A percentile compares a stretch with the other conserved stretches of the same genome.
Evolutionary conservation across 2,329 filamentous ascomycete species (phyloP).

Genomic region (Hypoxylon rubiginosum): DNA sequence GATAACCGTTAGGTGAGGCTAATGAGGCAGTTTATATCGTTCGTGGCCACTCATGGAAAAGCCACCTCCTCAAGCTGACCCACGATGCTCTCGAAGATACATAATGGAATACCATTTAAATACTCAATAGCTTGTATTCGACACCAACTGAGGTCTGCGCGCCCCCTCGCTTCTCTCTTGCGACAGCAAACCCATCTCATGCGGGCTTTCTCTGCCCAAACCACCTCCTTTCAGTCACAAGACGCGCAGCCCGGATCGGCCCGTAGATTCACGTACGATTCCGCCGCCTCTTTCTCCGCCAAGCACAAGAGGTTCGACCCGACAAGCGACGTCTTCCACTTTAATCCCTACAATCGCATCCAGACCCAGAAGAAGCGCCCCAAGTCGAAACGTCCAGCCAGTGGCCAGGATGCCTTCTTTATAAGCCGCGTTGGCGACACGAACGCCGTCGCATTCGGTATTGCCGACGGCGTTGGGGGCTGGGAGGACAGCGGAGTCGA

Average conservation of each 20-base stretch:
- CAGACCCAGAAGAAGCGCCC: constrained; percentile 65
- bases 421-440: constrained; percentile 82
- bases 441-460: constrained; percentile 82
- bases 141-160: constrained; percentile 33
- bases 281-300: constrained; percentile 80
- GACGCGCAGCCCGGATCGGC: constrained; percentile 35
- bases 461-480: constrained; percentile 95
- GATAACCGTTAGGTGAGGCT: constrained; percentile 8
- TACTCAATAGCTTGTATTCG: constrained; percentile 41
- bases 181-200: constrained; percentile 26
- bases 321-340: constrained; percentile 77
- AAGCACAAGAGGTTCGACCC: constrained; percentile 79
- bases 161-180: constrained; percentile 21
- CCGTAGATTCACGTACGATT: constrained; percentile 72
- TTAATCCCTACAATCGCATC: constrained; percentile 74
- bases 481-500: constrained; percentile 95
- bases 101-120: constrained; percentile 41
- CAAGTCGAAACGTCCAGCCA: constrained; percentile 76
- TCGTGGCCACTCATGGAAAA: constrained; percentile 40
- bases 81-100: constrained; percentile 47
- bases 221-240: constrained; percentile 43
- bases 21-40: constrained; percentile 33
- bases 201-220: constrained; percentile 46
- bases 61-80: constrained; percentile 37
- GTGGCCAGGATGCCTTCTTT: constrained; percentile 97